Base-by-base conservation (phyloP, 1,284 basidiomycete genomes). In the Pisolithus thermaeus region DNA sequence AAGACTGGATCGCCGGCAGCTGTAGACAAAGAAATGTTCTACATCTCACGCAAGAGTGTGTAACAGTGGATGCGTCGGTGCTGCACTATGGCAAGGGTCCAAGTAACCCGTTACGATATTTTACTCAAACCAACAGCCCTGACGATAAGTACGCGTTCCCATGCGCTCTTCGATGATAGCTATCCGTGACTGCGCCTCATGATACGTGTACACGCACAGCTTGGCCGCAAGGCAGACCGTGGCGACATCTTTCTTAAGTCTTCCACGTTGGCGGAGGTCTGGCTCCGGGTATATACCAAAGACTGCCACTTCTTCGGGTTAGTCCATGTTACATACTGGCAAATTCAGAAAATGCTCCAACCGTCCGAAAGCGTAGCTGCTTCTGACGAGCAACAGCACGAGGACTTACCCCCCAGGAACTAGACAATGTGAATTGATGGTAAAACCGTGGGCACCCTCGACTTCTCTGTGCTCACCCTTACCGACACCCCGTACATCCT, bases 21-120 rank as follows among this genome's bases (percentile, higher is more conserved):
- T 47, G 44, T 68, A 3, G 66, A 69, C 42, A 42, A 56, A 16
- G 63, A 67, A 0, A 71, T 11, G 62, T 72, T 22, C 61, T 61
- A 5, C 65, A 63, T 16, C 66, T 87, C 14, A 64, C 59, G 3
- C 61, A 68, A 1, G 65, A 74, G 1, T 77, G 87, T 51, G 72
- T 91, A 30, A 78, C 85, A 35, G 84, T 90, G 28, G 77, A 83
- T 49, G 68, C 82, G 6, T 69, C 78, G 1, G 60, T 66, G 14
- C 75, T 90, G 72, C 88, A 90, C 60, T 83, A 87, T 58, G 88
- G 89, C 1, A 88, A 84, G 81, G 73, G 77, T 54, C 78, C 82
- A 49, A 67, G 73, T 57, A 88, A 87, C 58, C 89, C 89, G 1
- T 61, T 91, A 84, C 40, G 73, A 68, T 27, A 78, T 90, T 90